phyloP scores from a whole-genome alignment of 371 early-diverging fungal species.

The Lichtheimia hyalospora region DNA sequence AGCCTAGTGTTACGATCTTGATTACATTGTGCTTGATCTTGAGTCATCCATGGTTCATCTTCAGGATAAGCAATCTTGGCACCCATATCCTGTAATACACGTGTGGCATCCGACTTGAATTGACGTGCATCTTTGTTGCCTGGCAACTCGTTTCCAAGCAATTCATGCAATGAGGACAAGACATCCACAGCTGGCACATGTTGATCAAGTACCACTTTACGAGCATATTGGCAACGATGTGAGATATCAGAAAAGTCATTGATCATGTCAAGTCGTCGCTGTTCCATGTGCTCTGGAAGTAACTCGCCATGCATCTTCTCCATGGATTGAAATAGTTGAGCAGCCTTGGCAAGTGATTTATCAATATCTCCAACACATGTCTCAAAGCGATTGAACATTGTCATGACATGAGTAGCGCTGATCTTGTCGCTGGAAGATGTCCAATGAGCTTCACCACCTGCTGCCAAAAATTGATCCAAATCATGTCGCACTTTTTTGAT shows the following conservation, averaged over 20 bases:
- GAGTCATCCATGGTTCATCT: conserved; percentile 8
- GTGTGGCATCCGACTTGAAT: conserved; percentile 38
- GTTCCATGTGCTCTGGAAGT: conserved; percentile 5
- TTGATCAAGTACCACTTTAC: conserved; percentile 27
- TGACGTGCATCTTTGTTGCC: conserved; percentile 22
- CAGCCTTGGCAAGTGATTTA: conserved; percentile 17
- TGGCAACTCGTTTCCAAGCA: conserved; percentile 1
- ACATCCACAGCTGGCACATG: conserved; percentile 29
- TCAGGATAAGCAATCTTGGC: conserved; percentile 32
- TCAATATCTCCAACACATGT: conserved; percentile 13
- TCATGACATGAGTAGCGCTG: conserved; percentile 14
- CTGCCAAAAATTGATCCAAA: neutral
- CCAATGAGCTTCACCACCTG: conserved; percentile 2
- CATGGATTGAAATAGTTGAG: conserved; percentile 27
- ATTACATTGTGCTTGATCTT: conserved; percentile 12
- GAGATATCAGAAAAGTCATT: neutral
- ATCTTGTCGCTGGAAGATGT: neutral
- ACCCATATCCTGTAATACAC: conserved; percentile 30
- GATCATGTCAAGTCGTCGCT: neutral
- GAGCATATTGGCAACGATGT: neutral
- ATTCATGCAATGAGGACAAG: conserved; percentile 12
- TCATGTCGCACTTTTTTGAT: too few relatives aligned
- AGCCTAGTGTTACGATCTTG: conserved; percentile 17
- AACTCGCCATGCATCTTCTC: conserved; percentile 2
- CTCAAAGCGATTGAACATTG: conserved; percentile 12